These are phyloP conservation scores for Schoenoplectus tabernaemontani DNA, from an alignment of 202 grass and related monocot genomes.

Conservation along the genomic window DNA sequence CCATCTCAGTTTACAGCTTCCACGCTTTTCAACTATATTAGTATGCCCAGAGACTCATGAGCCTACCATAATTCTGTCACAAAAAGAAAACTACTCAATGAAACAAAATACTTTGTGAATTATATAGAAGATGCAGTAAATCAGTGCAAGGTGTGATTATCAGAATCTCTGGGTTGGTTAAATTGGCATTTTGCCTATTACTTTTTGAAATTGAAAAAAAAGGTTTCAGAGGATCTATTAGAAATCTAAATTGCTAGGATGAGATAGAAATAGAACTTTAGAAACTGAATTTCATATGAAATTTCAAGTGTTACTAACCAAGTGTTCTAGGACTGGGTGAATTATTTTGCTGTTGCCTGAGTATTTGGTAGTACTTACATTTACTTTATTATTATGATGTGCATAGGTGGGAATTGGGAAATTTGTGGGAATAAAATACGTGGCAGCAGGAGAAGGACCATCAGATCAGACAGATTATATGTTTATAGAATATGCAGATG, in stretches of 20 bases:
- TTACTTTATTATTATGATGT: neutral
- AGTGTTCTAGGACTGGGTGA: neutral
- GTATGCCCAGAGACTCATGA: neutral
- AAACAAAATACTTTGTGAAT: neutral
- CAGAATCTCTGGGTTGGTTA: neutral
- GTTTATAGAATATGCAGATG: constrained; percentile 80
- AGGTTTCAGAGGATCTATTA: neutral
- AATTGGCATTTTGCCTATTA: neutral
- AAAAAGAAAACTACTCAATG: neutral
- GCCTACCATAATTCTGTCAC: neutral
- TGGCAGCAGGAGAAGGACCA: constrained; percentile 34
- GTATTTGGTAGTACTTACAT: neutral
- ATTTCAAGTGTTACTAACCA: neutral
- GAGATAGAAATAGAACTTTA: neutral
- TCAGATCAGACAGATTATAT: constrained; percentile 48
- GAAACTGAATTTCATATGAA: neutral
- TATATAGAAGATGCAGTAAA: neutral
- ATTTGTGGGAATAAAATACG: constrained; percentile 58
- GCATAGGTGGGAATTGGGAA: constrained; percentile 65
- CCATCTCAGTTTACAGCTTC: neutral
- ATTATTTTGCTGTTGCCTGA: neutral
- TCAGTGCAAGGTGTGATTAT: neutral
- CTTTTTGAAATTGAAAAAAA: neutral
- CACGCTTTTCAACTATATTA: neutral
- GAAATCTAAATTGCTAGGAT: neutral